Percentiles rank a stretch among this genome's conserved stretches.
phyloP scores from a whole-genome alignment of 1,139 yeast genomes.

The Debaryomyces coudertii region DNA sequence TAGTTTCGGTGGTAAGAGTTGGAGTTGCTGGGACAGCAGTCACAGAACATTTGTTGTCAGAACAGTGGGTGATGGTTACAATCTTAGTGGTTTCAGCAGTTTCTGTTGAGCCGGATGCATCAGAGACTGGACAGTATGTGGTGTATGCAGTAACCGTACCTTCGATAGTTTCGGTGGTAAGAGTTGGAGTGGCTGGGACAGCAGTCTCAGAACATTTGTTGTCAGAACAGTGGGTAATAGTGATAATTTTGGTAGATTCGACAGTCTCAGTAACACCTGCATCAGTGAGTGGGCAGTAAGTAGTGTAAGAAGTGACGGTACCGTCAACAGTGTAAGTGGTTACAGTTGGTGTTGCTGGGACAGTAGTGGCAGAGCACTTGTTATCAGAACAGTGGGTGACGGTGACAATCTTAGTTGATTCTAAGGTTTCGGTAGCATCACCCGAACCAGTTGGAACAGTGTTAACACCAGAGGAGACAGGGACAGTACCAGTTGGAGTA shows the following conservation, averaged over 20 bases:
- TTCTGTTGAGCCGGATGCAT: conserved; percentile 13
- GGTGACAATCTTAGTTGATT: conserved; percentile 30
- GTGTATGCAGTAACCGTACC: conserved; percentile 35
- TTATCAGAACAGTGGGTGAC: conserved; percentile 48
- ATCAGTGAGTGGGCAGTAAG: conserved; percentile 41
- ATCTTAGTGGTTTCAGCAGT: conserved; percentile 19
- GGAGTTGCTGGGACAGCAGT: conserved; percentile 27
- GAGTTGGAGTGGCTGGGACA: conserved; percentile 16
- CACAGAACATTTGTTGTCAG: conserved; percentile 34
- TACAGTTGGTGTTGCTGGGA: conserved; percentile 43
- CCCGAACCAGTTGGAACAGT: conserved; percentile 15
- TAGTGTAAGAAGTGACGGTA: conserved; percentile 36
- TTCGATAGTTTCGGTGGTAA: conserved; percentile 15
- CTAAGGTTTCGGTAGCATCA: conserved; percentile 20
- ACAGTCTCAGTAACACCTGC: conserved; percentile 16
- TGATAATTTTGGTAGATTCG: conserved; percentile 28
- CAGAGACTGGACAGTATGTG: conserved; percentile 37
- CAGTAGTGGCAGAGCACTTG: conserved; percentile 30
- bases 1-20: conserved; percentile 26
- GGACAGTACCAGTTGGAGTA: conserved; percentile 16
- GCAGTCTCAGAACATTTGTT: conserved; percentile 28
- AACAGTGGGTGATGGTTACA: conserved; percentile 51
- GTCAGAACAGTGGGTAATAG: conserved; percentile 35
- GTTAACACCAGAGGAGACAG: conserved; percentile 16
- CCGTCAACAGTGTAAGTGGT: conserved; percentile 37